Conservation (phyloP, 129 eudicot genomes). For the Chrysanthemum lavandulifolium region DNA sequence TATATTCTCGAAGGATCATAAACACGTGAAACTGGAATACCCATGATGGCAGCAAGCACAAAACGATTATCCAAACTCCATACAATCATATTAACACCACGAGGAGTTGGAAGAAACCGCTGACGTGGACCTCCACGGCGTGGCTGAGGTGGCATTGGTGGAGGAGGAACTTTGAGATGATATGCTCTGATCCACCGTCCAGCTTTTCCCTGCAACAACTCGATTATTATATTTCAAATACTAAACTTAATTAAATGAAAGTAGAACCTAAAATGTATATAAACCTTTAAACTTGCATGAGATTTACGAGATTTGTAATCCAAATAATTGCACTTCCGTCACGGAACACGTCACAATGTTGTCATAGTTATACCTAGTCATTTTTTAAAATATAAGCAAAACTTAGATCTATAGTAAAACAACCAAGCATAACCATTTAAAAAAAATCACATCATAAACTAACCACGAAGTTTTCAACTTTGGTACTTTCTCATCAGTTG, state of each 20-base stretch:
- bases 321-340: slow-evolving; percentile 99
- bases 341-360: slow-evolving; percentile 98
- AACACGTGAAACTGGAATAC: slow-evolving; percentile 40
- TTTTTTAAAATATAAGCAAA: neutral
- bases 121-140: slow-evolving; percentile 99
- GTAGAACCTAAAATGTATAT: slow-evolving; percentile 1
- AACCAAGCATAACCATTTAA: neutral
- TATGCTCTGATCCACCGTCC: slow-evolving; percentile 92
- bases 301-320: slow-evolving; percentile 84
- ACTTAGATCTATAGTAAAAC: neutral
- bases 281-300: slow-evolving; percentile 54
- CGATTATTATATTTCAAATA: neutral
- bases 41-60: slow-evolving; percentile 99
- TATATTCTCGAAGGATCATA: neutral
- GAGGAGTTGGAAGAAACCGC: slow-evolving; percentile 98
- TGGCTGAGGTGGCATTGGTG: slow-evolving; percentile 98
- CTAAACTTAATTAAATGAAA: neutral
- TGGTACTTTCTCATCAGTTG: slow-evolving; percentile 61
- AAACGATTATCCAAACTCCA: slow-evolving; percentile 99
- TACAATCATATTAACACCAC: slow-evolving; percentile 98
- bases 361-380: slow-evolving; percentile 80
- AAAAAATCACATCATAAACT: slow-evolving; percentile 5
- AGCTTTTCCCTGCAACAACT: slow-evolving; percentile 61
- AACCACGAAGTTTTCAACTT: slow-evolving; percentile 82
- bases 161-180: slow-evolving; percentile 99